Conservation (phyloP, 805 yeast species). For the Phaffomyces opuntiae region DNA sequence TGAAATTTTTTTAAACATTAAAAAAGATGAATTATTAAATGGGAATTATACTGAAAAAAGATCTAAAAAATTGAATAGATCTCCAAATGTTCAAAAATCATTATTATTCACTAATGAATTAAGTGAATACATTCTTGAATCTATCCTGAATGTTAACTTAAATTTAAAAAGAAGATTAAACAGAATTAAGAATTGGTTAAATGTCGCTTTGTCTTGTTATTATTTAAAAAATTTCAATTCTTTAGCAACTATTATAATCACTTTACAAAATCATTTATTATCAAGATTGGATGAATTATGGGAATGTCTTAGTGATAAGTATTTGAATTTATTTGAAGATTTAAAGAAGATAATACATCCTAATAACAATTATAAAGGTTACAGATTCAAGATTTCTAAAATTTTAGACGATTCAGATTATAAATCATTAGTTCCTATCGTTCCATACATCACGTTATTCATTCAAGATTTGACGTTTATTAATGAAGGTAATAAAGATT, state of each 20-base stretch:
- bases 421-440: constrained; percentile 46
- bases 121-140: constrained; percentile 67
- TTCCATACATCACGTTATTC: constrained; percentile 70
- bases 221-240: constrained; percentile 74
- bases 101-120: constrained; percentile 64
- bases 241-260: constrained; percentile 69
- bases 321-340: constrained; percentile 54
- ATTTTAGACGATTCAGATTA: constrained; percentile 38
- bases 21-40: constrained; percentile 59
- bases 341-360: constrained; percentile 68
- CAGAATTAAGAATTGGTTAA: constrained; percentile 63
- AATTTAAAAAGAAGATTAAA: constrained; percentile 41
- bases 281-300: constrained; percentile 57
- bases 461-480: constrained; percentile 75
- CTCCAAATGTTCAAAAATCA: constrained; percentile 58
- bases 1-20: constrained; percentile 53
- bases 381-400: constrained; percentile 55
- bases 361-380: constrained; percentile 62
- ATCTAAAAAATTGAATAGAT: constrained; percentile 42
- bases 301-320: constrained; percentile 51
- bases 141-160: constrained; percentile 49
- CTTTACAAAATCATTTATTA: constrained; percentile 65
- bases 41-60: constrained; percentile 57
- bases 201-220: constrained; percentile 63
- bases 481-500: constrained; percentile 74